Percentiles rank a stretch among this genome's conserved stretches.
Conservation (phyloP, 2,329 filamentous ascomycete species). For the Nemania abortiva region DNA sequence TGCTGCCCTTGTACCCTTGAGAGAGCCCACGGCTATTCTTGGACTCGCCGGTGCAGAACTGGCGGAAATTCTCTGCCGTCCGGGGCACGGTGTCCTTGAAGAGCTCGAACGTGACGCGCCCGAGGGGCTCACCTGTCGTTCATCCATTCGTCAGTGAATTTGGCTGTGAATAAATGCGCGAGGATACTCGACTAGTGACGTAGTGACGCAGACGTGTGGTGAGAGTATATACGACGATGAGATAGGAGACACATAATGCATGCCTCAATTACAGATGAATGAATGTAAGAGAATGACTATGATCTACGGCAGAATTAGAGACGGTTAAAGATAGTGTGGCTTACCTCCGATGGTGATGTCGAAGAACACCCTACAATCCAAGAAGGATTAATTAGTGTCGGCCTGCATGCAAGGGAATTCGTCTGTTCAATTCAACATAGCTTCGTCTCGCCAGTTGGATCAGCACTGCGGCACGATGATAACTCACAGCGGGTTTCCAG, state of each 20-base stretch:
- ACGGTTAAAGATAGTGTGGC: conserved; percentile 44
- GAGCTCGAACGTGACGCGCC: conserved; percentile 89
- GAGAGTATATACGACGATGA: background rate
- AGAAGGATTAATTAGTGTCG: background rate
- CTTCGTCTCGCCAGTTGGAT: background rate
- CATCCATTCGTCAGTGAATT: conserved; percentile 27
- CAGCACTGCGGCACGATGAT: background rate
- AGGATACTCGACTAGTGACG: background rate
- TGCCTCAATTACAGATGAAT: background rate
- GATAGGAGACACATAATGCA: background rate
- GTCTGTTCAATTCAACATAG: background rate
- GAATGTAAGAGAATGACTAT: background rate
- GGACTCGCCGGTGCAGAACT: conserved; percentile 94
- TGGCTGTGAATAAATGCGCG: background rate
- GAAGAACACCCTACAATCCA: conserved; percentile 71
- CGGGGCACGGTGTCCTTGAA: conserved; percentile 86
- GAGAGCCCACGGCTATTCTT: conserved; percentile 82
- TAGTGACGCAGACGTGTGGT: background rate
- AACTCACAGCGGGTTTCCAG: conserved; percentile 59
- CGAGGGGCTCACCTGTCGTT: conserved; percentile 81
- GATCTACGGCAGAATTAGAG: background rate
- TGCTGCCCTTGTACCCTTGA: conserved; percentile 93
- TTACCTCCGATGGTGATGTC: conserved; percentile 83
- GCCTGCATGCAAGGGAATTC: background rate
- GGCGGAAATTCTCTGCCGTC: conserved; percentile 96